These are phyloP conservation scores for Torrubiellomyces zombiae DNA, from an alignment of 2,329 filamentous ascomycete genomes.

Conservation along the genomic window DNA sequence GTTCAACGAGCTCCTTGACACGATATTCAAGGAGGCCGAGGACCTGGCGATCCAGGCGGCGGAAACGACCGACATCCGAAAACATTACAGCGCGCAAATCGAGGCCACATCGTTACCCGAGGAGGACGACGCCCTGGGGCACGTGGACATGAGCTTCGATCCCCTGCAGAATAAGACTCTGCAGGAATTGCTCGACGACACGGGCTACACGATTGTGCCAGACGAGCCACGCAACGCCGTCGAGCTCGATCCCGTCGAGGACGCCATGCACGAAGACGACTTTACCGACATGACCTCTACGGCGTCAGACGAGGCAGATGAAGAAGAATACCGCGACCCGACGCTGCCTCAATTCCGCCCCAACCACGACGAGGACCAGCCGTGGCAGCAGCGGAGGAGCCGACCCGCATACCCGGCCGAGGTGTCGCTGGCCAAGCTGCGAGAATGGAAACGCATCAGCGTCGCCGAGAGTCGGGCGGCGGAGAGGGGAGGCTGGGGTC, in stretches of 20 bases:
- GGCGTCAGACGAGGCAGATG: constrained; percentile 4
- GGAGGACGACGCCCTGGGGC: constrained; percentile 5
- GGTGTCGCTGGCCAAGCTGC: constrained; percentile 17
- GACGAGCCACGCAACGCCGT: constrained; percentile 15
- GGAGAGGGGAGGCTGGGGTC: constrained; percentile 61
- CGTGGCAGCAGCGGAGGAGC: background rate
- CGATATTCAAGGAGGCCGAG: constrained; percentile 69
- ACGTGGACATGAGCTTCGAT: background rate
- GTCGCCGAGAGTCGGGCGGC: constrained; percentile 51
- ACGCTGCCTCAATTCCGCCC: constrained; percentile 55
- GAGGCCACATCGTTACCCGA: constrained; percentile 20
- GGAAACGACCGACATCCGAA: constrained; percentile 43
- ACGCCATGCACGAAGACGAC: constrained; percentile 9
- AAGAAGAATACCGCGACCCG: constrained; percentile 30
- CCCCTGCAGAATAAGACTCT: constrained; percentile 10
- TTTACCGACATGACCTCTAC: too few species aligned
- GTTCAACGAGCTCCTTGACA: constrained; percentile 81
- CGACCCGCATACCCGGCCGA: too few species aligned
- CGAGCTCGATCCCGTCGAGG: constrained; percentile 13
- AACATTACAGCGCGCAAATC: constrained; percentile 34
- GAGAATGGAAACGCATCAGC: constrained; percentile 39
- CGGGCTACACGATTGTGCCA: constrained; percentile 26
- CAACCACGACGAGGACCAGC: constrained; percentile 15
- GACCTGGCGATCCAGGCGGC: constrained; percentile 54
- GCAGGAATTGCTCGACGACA: constrained; percentile 22